Percentiles rank a stretch among this genome's conserved stretches.
These are phyloP conservation scores for Trichoderma sp. DNA, from an alignment of 2,329 filamentous ascomycete genomes.

Conservation along the genomic window DNA sequence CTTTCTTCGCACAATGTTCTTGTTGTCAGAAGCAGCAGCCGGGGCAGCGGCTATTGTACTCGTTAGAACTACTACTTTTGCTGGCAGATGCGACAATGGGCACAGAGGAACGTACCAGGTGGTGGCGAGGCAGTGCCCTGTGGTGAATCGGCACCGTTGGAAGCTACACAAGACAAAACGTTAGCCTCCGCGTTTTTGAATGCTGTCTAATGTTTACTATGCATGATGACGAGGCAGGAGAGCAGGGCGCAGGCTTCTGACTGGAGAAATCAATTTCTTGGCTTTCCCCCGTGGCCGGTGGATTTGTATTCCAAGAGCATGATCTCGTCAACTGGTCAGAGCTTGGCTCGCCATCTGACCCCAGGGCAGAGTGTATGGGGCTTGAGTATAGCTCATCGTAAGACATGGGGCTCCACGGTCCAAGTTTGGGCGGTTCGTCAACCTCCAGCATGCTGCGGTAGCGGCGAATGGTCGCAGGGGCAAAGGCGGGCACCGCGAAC, in stretches of 20 bases:
- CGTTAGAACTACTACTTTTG: constrained; percentile 36
- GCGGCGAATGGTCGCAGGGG: constrained; percentile 28
- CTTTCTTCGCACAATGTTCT: constrained; percentile 97
- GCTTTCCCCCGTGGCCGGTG: background rate
- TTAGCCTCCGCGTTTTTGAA: constrained; percentile 33
- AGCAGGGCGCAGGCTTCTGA: constrained; percentile 32
- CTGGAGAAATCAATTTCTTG: constrained; percentile 26
- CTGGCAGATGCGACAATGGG: constrained; percentile 28
- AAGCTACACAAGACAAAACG: constrained; percentile 38
- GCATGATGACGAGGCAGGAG: constrained; percentile 6
- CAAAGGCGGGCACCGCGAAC: constrained; percentile 13
- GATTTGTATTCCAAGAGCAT: background rate
- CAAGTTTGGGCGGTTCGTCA: constrained; percentile 46
- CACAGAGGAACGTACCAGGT: constrained; percentile 38
- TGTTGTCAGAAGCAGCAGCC: constrained; percentile 63
- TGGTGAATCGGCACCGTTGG: constrained; percentile 44
- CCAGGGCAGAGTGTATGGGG: constrained; percentile 3
- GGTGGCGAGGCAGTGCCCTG: constrained; percentile 43
- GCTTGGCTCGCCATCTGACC: background rate
- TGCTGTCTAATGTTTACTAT: background rate
- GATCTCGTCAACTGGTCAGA: constrained; percentile 17
- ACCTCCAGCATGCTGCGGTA: constrained; percentile 55
- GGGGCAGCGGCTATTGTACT: constrained; percentile 31
- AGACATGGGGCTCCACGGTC: constrained; percentile 41
- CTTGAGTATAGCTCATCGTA: constrained; percentile 46